phyloP scores from a whole-genome alignment of 2,329 filamentous ascomycete genomes.

The Gnomoniopsis smithogilvyi region DNA sequence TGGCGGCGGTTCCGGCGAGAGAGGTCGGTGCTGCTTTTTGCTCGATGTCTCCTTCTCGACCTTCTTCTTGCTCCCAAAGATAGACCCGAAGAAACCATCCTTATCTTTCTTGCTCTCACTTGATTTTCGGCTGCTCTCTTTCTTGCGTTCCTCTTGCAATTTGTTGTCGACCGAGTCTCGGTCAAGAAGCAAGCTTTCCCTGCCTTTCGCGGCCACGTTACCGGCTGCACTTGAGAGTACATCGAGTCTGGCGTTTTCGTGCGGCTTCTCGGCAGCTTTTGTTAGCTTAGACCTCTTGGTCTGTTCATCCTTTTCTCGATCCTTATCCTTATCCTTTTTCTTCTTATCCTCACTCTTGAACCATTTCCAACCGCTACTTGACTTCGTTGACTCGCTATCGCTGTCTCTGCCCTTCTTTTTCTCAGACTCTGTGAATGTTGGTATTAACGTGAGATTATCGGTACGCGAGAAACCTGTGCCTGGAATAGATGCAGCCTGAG shows the following conservation, averaged over 20 bases:
- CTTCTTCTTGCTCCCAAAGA: conserved; percentile 93
- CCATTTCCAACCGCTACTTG: conserved; percentile 80
- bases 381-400: conserved; percentile 65
- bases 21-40: conserved; percentile 73
- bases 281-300: conserved; percentile 64
- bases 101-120: conserved; percentile 84
- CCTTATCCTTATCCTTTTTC: conserved; percentile 63
- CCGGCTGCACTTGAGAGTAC: conserved; percentile 87
- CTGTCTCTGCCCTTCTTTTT: conserved; percentile 74
- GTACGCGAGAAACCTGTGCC: conserved; percentile 66
- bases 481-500: conserved; percentile 65
- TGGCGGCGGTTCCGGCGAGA: conserved; percentile 73
- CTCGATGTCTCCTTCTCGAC: conserved; percentile 68
- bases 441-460: conserved; percentile 76
- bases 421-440: conserved; percentile 67
- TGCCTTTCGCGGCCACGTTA: conserved; percentile 56
- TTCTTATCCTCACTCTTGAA: conserved; percentile 76
- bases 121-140: conserved; percentile 71
- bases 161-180: conserved; percentile 70
- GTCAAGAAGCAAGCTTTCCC: conserved; percentile 82
- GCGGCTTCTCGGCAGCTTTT: conserved; percentile 55
- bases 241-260: conserved; percentile 82
- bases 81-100: conserved; percentile 86
- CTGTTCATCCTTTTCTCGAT: conserved; percentile 64
- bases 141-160: conserved; percentile 78